Base-by-base conservation (phyloP, 352 stramenopile genomes). In the Pythium phragmiticola region DNA sequence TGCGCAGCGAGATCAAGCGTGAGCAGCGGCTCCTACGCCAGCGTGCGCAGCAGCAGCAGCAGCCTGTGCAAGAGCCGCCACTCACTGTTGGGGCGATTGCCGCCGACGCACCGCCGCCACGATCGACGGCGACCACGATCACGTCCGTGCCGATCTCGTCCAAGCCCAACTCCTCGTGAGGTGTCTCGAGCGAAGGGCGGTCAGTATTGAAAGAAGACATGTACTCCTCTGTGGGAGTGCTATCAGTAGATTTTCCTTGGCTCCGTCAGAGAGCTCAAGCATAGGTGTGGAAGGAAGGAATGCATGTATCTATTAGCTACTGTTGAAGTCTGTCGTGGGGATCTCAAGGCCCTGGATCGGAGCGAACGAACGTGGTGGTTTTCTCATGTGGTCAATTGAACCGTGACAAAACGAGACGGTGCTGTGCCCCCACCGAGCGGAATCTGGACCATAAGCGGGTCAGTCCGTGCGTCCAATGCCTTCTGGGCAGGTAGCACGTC, bases 1-100 rank as follows among this genome's bases (percentile, higher is more conserved):
- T 68, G 16, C 28, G 36, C 7, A 49, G 34, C n/a, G 54, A 57
- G 46, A 58, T 62, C 53, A 62, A 62, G 47, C 33, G 37, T 3
- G 61, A 68, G 39, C 41, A 66, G 39, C 49, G 59, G 1, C 46
- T 48, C 45, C 12, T 43, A 36, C 33, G 26, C 12, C 28, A 52
- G 26, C 39, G 30, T 17, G 54, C 46, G 16, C 46, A 49, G 17
- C 54, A 33, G 11, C 52, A 59, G 37, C 52, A 33, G 21, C 51
- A 59, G 26, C 41, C 28, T 36, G 21, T 7, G 3, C 39, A 48
- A 21, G 52, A 30, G 26, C 26, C 53, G 3, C 37, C 30, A 17
- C 23, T 17, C 21, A 50, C 11, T 42, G 53, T 60, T 6, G 53
- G 17, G 23, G 11, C 41, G 17, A n/a, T 60, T 11, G 33, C 8